Evolutionary conservation across 805 yeast species (phyloP), one percentile per base, ranked within the genome.

Genomic region (Spathaspora gorwiae): DNA sequence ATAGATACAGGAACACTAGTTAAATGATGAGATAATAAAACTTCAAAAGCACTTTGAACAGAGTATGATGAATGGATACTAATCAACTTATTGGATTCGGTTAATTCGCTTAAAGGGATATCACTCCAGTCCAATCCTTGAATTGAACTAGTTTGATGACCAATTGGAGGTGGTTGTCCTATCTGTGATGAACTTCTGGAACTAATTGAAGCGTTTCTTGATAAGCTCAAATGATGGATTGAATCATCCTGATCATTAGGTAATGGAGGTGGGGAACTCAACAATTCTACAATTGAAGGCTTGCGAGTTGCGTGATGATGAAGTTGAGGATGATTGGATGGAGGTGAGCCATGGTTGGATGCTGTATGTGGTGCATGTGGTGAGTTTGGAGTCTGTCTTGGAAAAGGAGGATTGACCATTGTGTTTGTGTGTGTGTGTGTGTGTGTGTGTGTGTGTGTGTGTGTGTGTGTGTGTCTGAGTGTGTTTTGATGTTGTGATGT

Each of bases 11-110:
- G 98, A 45, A 94, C 70, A 12, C 95, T 84, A 2, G 97, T 92
- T 57, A 94, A 76, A 51, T 84, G 82, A 62, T 90, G 76, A 30
- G 75, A 68, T 29, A 78, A 75, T 57, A 92, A 73, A 4, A 84
- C 81, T 56, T 90, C 89, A 68, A 87, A 94, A 2, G 98, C 97
- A 45, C 81, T 76, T 62, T 92, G 97, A 19, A 92, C 95, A 3
- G 96, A 80, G 32, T 80, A 70, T 6, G 79, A 66, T 2, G 83
- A 80, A 49, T 78, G 78, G 51, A 90, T 82, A 36, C 81, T 74
- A 40, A 90, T 78, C 54, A 94, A 75, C 61, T 87, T 84, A 52
- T 85, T 90, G 37, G 78, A 73, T 64, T 88, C 95, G 35, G 90
- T 83, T 54, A 94, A 73, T 53, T 87, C 94, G 11, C 76, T 64